phyloP scores from a whole-genome alignment of 352 stramenopile species.

The Phytophthora parvispora region DNA sequence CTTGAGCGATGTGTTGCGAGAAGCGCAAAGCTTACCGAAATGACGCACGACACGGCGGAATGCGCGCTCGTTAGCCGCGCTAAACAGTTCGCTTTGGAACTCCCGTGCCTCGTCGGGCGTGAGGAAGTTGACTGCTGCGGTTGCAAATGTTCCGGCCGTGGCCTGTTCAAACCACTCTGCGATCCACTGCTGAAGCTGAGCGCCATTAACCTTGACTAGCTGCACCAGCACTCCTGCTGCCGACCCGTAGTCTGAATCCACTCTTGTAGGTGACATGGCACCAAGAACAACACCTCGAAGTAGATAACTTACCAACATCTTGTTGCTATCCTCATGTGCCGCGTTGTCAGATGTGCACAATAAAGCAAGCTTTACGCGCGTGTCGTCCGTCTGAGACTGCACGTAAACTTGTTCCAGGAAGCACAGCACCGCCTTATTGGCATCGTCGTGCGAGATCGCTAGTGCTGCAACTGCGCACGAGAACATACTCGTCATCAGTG shows the following conservation, averaged over 20 bases:
- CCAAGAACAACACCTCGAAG: slow-evolving; percentile 76
- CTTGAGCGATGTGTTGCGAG: slow-evolving; percentile 69
- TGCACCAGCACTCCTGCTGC: slow-evolving; percentile 78
- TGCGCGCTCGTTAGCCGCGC: slow-evolving; percentile 63
- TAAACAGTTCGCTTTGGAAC: slow-evolving; percentile 82
- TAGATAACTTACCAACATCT: slow-evolving; percentile 70
- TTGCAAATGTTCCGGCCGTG: slow-evolving; percentile 44
- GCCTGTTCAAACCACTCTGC: slow-evolving; percentile 74
- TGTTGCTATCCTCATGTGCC: slow-evolving; percentile 33
- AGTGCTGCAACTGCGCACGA: slow-evolving; percentile 91
- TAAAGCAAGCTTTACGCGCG: slow-evolving; percentile 26
- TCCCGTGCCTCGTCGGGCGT: slow-evolving; percentile 60
- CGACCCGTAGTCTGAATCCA: slow-evolving; percentile 88
- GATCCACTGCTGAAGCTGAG: slow-evolving; percentile 65
- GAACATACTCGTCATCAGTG: slow-evolving; percentile 85
- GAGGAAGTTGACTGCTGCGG: slow-evolving; percentile 63
- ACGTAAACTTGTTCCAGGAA: slow-evolving; percentile 88
- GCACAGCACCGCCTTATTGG: slow-evolving; percentile 94
- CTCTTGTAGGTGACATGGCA: slow-evolving; percentile 59
- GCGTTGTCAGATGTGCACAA: slow-evolving; percentile 26
- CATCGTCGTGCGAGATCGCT: slow-evolving; percentile 94
- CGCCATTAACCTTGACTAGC: slow-evolving; percentile 73
- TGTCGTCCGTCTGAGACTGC: slow-evolving; percentile 24
- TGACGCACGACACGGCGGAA: slow-evolving; percentile 83
- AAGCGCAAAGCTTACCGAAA: slow-evolving; percentile 86